These are phyloP conservation scores for Francoa sonchifolia DNA, from an alignment of 441 rosid species.

Conservation along the genomic window DNA sequence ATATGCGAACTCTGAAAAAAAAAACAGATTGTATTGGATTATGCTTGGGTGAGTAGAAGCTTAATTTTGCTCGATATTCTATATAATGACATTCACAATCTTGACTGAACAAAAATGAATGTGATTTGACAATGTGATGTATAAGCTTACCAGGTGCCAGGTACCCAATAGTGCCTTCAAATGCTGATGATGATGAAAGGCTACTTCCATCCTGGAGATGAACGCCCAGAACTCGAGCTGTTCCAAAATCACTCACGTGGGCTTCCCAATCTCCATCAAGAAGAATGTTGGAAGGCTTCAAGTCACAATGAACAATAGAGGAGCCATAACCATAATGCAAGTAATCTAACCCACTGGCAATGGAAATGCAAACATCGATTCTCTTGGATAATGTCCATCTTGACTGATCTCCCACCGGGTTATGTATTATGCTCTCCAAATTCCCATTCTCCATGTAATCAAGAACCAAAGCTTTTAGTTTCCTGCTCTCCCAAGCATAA, in stretches of 20 bases:
- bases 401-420: slow-evolving; percentile 18
- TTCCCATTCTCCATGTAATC: slow-evolving; percentile 71
- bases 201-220: slow-evolving; percentile 37
- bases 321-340: slow-evolving; percentile 60
- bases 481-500: slow-evolving; percentile 74
- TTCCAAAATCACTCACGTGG: slow-evolving; percentile 81
- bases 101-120: not conserved
- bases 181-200: slow-evolving; percentile 40
- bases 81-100: too few species aligned
- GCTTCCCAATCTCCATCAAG: slow-evolving; percentile 47
- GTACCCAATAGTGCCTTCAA: slow-evolving; percentile 82
- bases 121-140: not conserved
- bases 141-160: slow-evolving; percentile 65
- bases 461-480: slow-evolving; percentile 61
- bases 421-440: slow-evolving; percentile 49
- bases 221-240: slow-evolving; percentile 62
- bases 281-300: slow-evolving; percentile 79
- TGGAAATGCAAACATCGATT: slow-evolving; percentile 34
- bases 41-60: not conserved
- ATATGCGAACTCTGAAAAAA: slow-evolving; percentile 59
- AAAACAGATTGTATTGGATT: not conserved
- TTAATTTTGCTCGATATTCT: too few species aligned
- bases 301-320: slow-evolving; percentile 73
- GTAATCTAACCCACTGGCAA: slow-evolving; percentile 60
- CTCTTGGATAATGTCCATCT: slow-evolving; percentile 37